Evolutionary conservation across 495 filamentous ascomycete genomes (phyloP).

Genomic region (Trichocladium antarcticum): DNA sequence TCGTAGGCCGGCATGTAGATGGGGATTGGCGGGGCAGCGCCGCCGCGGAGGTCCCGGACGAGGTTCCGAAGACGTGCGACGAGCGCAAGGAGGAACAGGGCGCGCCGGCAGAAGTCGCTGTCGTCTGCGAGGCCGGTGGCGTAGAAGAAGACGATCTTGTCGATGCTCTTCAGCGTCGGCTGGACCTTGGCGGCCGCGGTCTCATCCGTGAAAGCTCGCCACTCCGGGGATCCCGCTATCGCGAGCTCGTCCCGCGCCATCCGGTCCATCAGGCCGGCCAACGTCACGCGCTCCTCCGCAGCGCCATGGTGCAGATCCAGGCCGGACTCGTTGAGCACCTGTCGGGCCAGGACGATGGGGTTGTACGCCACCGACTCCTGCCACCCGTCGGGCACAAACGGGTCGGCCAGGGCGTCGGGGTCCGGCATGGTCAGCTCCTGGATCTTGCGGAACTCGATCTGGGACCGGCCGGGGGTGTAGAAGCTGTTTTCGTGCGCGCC

Average conservation of each 20-base stretch:
- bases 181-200: not conserved
- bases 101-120: constrained; percentile 5
- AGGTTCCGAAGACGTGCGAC: constrained; percentile 5
- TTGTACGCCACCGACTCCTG: constrained; percentile 4
- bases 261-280: not conserved
- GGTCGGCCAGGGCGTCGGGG: not conserved
- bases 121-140: constrained; percentile 1
- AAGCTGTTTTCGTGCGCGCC: not conserved
- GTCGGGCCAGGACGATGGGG: not conserved
- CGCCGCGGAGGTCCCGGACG: not conserved
- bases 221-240: not conserved
- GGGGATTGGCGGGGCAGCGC: not conserved
- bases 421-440: constrained; percentile 15
- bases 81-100: constrained; percentile 8
- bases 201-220: not conserved
- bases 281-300: not conserved
- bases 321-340: not conserved
- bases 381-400: constrained; percentile 10
- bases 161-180: not conserved
- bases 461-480: constrained; percentile 4
- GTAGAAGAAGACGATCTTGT: constrained; percentile 16
- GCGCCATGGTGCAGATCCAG: not conserved
- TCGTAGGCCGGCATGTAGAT: constrained; percentile 14
- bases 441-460: constrained; percentile 17
- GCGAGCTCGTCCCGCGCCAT: not conserved